Percentiles rank a stretch among this genome's conserved stretches.
Evolutionary conservation across 352 stramenopile genomes (phyloP).

Genomic region (Salisapilia sapeloensis): DNA sequence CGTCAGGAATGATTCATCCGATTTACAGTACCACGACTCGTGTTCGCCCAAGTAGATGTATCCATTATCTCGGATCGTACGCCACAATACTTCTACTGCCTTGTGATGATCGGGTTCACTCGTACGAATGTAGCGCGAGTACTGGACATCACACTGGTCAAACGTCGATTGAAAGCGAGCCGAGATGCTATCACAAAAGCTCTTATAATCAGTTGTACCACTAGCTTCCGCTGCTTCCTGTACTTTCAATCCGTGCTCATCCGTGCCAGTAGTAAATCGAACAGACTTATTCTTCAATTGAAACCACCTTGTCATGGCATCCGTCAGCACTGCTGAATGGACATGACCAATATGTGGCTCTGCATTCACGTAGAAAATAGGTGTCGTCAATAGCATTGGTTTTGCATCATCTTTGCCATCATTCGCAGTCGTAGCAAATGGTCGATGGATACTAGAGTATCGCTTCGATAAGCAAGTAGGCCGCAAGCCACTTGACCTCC

Average conservation of each 20-base stretch:
- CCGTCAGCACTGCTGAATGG: conserved; percentile 90
- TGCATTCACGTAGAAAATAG: conserved; percentile 99
- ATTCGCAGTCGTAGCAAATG: too few relatives aligned
- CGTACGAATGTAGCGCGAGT: conserved; percentile 95
- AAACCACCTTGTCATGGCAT: conserved; percentile 69
- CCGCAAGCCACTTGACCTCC: too few relatives aligned
- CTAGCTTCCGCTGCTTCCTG: conserved; percentile 84
- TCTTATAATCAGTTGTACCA: conserved; percentile 63
- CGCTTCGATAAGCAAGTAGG: too few relatives aligned
- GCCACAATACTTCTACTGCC: conserved; percentile 88
- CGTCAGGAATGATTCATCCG: conserved; percentile 97
- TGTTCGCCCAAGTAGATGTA: conserved; percentile 96
- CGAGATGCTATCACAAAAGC: conserved; percentile 88
- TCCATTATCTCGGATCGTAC: conserved; percentile 74
- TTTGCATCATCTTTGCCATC: too few relatives aligned
- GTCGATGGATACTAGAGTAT: too few relatives aligned
- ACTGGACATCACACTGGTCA: conserved; percentile 77
- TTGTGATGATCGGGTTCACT: conserved; percentile 87
- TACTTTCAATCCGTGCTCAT: conserved; percentile 97
- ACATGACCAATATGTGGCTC: conserved; percentile 98
- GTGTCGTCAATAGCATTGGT: conserved; percentile 86
- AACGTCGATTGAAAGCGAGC: conserved; percentile 84
- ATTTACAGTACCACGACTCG: conserved; percentile 97
- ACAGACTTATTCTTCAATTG: conserved; percentile 30
- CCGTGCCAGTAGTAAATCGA: conserved; percentile 94